Evolutionary conservation across 805 yeast species (phyloP), one percentile per base, ranked within the genome.

Genomic region (Ascoidea tarda): DNA sequence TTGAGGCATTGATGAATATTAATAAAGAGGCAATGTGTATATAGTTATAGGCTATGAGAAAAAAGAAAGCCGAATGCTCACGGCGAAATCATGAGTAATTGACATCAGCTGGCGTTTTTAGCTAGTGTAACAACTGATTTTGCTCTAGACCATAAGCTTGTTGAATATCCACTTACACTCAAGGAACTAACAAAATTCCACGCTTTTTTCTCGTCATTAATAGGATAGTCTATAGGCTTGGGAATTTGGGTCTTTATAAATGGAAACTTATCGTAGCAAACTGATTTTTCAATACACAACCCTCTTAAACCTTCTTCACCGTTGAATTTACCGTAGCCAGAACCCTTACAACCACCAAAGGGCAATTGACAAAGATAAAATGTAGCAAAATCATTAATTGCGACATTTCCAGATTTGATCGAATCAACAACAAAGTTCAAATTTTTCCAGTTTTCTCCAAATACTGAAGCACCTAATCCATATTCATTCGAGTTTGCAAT

Each of bases 271-370:
- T 93, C 98, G 71, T 78, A 84, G 55, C 96, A 89, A 4, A 93
- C 78, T 48, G 95, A 81, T 63, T 93, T 93, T 52, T 88, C 86
- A 53, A 81, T 75, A 65, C 98, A 91, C 48, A 93, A 71, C 0
- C 96, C 97, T 46, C 87, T 78, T 47, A 93, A 73, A 1, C 99
- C 99, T 72, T 93, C 99, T 64, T 84, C 96, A 49, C 99, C 99
- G 28, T 96, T 96, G 70, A 93, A 93, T 65, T 91, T 91, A 53
- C 99, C 99, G 63, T 89, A 93, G 0, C 99, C 99, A 5, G 96
- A 85, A 49, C 89, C 93, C 59, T 82, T 82, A 32, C 78, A 78
- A 33, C 99, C 99, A 52, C 99, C 99, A 69, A 93, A 93, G 38
- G 99, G 99, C 59, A 93, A 73, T 68, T 93, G 99, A 59, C 96